These are phyloP conservation scores for Aspergillus brasiliensis DNA, from an alignment of 2,329 filamentous ascomycete species.

Conservation along the genomic window DNA sequence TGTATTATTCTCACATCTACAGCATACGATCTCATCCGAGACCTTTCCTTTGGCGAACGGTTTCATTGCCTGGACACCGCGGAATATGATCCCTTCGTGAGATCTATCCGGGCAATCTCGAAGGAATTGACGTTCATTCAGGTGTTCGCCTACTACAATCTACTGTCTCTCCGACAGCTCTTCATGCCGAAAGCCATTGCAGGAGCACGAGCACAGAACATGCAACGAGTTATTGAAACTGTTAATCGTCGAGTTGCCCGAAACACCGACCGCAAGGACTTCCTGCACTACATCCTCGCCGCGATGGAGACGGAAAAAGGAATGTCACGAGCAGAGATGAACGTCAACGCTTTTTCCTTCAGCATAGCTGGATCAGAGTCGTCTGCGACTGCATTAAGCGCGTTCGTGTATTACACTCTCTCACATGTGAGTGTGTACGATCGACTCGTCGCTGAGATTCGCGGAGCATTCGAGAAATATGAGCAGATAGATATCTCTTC, in stretches of 20 bases:
- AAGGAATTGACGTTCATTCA: constrained; percentile 3
- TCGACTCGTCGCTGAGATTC: constrained; percentile 29
- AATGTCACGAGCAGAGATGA: neutral
- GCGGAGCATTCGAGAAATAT: neutral
- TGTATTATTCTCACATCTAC: neutral
- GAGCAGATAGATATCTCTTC: constrained; percentile 22
- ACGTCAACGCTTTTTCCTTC: neutral
- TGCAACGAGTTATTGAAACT: neutral
- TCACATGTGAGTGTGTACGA: constrained; percentile 21
- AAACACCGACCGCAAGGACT: constrained; percentile 6
- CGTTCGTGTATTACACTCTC: constrained; percentile 28
- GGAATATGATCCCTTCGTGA: neutral
- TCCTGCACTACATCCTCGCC: constrained; percentile 4
- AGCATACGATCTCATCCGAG: neutral
- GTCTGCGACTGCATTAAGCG: constrained; percentile 12
- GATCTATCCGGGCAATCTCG: neutral
- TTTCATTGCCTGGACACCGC: neutral
- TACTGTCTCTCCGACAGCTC: neutral
- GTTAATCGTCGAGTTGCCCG: neutral
- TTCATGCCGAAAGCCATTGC: constrained; percentile 1
- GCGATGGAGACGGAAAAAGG: neutral
- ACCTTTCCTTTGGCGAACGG: neutral
- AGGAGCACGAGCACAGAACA: constrained; percentile 4
- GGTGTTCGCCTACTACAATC: constrained; percentile 3
- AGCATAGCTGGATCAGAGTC: constrained; percentile 3